Base-by-base conservation (phyloP, 2,329 filamentous ascomycete species). In the Calonectria pseudoturangicola region DNA sequence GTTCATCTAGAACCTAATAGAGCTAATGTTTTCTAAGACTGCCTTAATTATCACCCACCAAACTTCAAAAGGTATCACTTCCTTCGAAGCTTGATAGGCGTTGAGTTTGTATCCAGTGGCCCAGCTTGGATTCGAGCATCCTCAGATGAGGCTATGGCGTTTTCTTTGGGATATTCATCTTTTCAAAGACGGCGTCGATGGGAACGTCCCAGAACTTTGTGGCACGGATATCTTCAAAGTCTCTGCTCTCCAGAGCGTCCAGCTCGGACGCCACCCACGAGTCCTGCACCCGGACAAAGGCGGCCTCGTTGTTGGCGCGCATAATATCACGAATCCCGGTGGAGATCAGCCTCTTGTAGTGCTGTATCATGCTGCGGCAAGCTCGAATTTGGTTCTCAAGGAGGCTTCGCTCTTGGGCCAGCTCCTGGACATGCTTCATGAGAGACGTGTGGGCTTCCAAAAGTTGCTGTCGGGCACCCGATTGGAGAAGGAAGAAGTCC, bases 261-360 rank as follows among this genome's bases (percentile, higher is more conserved):
- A 60, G 2, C 54, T 60, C 54, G 33, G 54, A 36, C 21, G 54
- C 54, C 36, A 27, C 16, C 54, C 54, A 60, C 54, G 54, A 60
- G 36, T 41, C 9, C 36, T 60, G 54, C 33, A 43, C 33, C 13
- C 54, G 33, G 1, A 21, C 4, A 16, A 60, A 60, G 15, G 54
- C 33, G 2, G 54, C 2, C 10, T 41, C 36, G 21, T 60, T 60
- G 36, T 15, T 60, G 36, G 54, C 21, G 33, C 54, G 54, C 33
- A 36, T 39, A 6, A 60, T 7, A 25, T 60, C 54, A 16, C 54
- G 54, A 18, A 60, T n/a, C 3, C 54, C 54, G 4, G 36, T 33
- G 5, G 54, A 60, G 54, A 60, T 15, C 13, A 41, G 9, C 54
- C 21, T 41, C 2, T 41, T 60, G 54, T 60, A 60, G 7, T 60